Evolutionary conservation across 192 early-diverging fungal genomes (phyloP), one percentile per base, ranked within the genome.

Genomic region (Thoreauomyces humboldtii): DNA sequence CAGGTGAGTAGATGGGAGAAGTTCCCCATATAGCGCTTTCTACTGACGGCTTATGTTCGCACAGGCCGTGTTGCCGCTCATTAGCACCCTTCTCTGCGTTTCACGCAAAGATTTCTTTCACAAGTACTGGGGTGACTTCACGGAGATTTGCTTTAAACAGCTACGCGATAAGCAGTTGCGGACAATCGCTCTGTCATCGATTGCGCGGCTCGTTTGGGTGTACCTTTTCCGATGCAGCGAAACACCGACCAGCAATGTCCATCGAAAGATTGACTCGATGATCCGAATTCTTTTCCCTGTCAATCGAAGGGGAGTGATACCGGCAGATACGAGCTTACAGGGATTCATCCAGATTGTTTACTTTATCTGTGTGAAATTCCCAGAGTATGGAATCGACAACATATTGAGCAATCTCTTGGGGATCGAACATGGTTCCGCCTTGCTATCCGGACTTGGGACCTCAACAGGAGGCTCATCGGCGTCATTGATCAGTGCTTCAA

Each of bases 161-260:
- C 56, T 78, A 6, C 66, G 68, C 4, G 71, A 73, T 7, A 70
- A 71, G 33, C 29, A 55, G 14, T 24, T 76, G 43, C 63, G 70
- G 24, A 46, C 80, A 19, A 83, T 93, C 17, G 87, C 92, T 0
- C 69, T 99, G 55, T 84, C 85, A 7, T 93, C 88, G 46, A 73
- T 95, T 2, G 73, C 84, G 31, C 87, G 93, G 4, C 75, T 98
- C 42, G 67, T 94, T 21, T 99, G 97, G 97, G 90, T 92, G 14
- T 96, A 93, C 66, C 69, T 98, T 21, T 98, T 93, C 70, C 88
- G 95, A 45, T 94, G 89, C 62, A 83, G 80, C 1, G 95, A 95
- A 61, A 73, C 86, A 0, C 51, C 70, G 7, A 61, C 70, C 17
- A 47, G 63, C 7, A 53, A 59, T 25, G 57, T 67, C 21, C 46